phyloP scores from a whole-genome alignment of 192 early-diverging fungal species.

The Linnemannia exigua region DNA sequence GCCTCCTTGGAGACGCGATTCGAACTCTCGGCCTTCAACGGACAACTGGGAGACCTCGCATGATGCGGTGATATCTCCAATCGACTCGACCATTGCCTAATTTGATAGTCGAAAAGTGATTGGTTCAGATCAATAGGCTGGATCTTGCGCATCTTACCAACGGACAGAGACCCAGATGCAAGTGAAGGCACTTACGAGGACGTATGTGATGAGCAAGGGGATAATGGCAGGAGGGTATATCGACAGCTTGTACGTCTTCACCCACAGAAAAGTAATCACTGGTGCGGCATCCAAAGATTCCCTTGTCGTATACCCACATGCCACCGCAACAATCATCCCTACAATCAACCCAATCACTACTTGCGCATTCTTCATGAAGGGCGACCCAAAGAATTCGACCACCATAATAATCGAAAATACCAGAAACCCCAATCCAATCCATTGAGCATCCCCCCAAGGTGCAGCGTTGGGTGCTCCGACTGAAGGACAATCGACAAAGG shows the following conservation, averaged over 20 bases:
- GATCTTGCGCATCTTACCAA: background rate
- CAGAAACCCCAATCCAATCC: conserved; percentile 64
- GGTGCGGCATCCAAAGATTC: conserved; percentile 60
- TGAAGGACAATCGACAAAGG: conserved; percentile 60
- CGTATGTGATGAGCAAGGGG: conserved; percentile 62
- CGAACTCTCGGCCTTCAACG: conserved; percentile 68
- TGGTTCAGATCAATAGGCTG: background rate
- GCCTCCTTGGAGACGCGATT: conserved; percentile 66
- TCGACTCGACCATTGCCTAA: conserved; percentile 60
- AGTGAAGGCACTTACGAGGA: conserved; percentile 30
- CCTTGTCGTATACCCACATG: conserved; percentile 62
- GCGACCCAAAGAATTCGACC: conserved; percentile 67
- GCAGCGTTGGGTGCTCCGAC: conserved; percentile 60
- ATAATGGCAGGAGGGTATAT: conserved; percentile 65
- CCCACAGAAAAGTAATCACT: conserved; percentile 65
- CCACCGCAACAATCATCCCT: conserved; percentile 66
- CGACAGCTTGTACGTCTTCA: conserved; percentile 60
- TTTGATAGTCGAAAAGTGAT: background rate
- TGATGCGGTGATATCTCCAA: conserved; percentile 69
- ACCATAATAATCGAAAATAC: conserved; percentile 63
- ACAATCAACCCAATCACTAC: conserved; percentile 65
- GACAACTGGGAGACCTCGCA: conserved; percentile 65
- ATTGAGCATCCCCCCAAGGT: conserved; percentile 64
- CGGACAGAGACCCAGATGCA: background rate
- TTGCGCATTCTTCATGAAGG: conserved; percentile 68